Evolutionary conservation across 257 asterid genomes (phyloP), one percentile per base, ranked within the genome.

Genomic region (Solanum infundibuliforme): DNA sequence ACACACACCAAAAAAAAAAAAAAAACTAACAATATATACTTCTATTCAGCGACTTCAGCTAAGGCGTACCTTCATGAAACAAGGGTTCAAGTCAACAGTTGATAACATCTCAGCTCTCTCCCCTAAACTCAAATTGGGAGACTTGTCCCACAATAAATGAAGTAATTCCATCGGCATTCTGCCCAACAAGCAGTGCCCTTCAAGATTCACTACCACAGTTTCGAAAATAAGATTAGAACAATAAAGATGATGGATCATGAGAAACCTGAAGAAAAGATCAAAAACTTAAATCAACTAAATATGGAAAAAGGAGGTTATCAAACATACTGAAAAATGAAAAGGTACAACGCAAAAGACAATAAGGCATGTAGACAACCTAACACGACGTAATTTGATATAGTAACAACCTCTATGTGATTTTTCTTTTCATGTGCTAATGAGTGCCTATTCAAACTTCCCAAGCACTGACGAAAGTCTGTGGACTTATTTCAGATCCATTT

Each of bases 51-150:
- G 38, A 86, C 73, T 66, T 85, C 35, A 39, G 87, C 65, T 35
- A 43, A 10, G 20, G 48, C 38, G 34, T 92, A 97, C 99, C 98
- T 93, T 94, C 92, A 96, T 88, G 87, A 92, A 90, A 93, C 94
- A 94, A 73, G 99, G 93, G 90, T 90, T 94, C 93, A 97, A 89
- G 90, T 96, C 98, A 86, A 95, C 98, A 34, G 95, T 94, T 7
- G 94, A 95, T 81, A 94, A 91, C 94, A 94, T 96, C 95, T 95
- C 99, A 76, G 96, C 98, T 91, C 94, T 94, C 88, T 93, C 95
- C 79, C 98, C 98, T n/a, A 91, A 83, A 90, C 95, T 92, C 94
- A 97, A 90, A 89, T 93, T 92, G 81, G 95, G 90, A 73, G 98
- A 94, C 89, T 94, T 93, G 89, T 94, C 98, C 99, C 98, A 96